A percentile compares a stretch with the other conserved stretches of the same genome.
Evolutionary conservation across 108 stramenopile species (phyloP).

Genomic region (Skeletonema marinoi): DNA sequence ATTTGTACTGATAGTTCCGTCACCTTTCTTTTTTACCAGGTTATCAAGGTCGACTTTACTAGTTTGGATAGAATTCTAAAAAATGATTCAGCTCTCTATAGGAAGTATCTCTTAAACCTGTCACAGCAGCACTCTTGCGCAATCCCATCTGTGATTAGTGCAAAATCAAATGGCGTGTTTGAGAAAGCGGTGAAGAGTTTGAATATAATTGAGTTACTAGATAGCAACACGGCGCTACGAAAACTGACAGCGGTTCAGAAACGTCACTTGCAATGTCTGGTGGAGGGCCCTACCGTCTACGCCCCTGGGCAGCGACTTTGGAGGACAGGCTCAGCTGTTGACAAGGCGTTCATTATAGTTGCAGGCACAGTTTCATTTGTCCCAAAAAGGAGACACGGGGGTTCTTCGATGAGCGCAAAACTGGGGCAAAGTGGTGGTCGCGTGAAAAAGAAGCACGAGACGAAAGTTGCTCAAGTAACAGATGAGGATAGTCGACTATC

Average conservation of each 20-base stretch:
- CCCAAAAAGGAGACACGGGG: slow-evolving; percentile 65
- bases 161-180: slow-evolving; percentile 24
- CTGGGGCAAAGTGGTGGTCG: not conserved
- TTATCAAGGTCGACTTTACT: slow-evolving; percentile 75
- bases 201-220: slow-evolving; percentile 72
- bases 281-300: slow-evolving; percentile 74
- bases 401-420: slow-evolving; percentile 31
- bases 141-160: slow-evolving; percentile 31
- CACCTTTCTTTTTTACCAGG: slow-evolving; percentile 8
- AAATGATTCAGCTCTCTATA: slow-evolving; percentile 72
- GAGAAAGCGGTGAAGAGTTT: slow-evolving; percentile 59
- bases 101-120: slow-evolving; percentile 66
- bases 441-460: slow-evolving; percentile 26
- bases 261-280: slow-evolving; percentile 82
- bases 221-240: slow-evolving; percentile 79
- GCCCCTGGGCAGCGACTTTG: slow-evolving; percentile 80
- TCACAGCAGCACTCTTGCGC: slow-evolving; percentile 48
- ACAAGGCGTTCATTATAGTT: slow-evolving; percentile 82
- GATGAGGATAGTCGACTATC: slow-evolving; percentile 2
- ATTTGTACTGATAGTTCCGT: not conserved
- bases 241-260: slow-evolving; percentile 87
- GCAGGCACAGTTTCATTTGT: slow-evolving; percentile 84
- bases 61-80: slow-evolving; percentile 73
- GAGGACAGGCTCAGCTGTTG: slow-evolving; percentile 75
- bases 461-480: slow-evolving; percentile 2